Conservation (phyloP, 768 basidiomycete genomes). For the Termitomyces sp. region DNA sequence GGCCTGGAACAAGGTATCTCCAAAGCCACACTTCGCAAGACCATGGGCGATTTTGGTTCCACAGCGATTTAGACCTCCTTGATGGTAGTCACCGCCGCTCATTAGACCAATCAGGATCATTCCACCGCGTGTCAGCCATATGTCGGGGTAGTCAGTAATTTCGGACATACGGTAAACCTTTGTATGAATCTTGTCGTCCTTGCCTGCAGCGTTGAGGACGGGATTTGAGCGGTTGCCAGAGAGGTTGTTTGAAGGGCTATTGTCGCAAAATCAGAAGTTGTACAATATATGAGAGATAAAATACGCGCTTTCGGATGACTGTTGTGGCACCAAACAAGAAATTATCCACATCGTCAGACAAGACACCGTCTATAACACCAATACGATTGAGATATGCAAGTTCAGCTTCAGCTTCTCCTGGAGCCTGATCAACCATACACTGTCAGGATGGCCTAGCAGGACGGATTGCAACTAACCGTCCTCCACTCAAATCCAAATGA, state of each 20-base stretch:
- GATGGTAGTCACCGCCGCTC: constrained; percentile 88
- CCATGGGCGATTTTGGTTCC: constrained; percentile 70
- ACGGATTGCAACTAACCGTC: constrained; percentile 33
- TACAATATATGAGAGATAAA: neutral
- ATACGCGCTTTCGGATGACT: constrained; percentile 76
- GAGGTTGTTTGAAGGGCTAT: constrained; percentile 64
- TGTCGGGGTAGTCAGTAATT: constrained; percentile 33
- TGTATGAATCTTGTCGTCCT: constrained; percentile 69
- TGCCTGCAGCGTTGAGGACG: constrained; percentile 57
- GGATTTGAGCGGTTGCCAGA: constrained; percentile 66
- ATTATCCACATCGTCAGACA: constrained; percentile 92
- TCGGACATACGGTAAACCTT: constrained; percentile 35
- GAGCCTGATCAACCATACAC: constrained; percentile 49
- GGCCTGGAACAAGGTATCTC: constrained; percentile 62
- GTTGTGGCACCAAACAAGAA: constrained; percentile 83
- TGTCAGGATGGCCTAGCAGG: constrained; percentile 19
- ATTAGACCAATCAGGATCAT: constrained; percentile 80
- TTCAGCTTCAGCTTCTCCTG: constrained; percentile 94
- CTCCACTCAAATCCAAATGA: constrained; percentile 80
- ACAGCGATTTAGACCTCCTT: constrained; percentile 60
- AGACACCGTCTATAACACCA: constrained; percentile 80
- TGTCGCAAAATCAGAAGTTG: constrained; percentile 1
- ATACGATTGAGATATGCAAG: constrained; percentile 79
- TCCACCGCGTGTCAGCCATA: constrained; percentile 58
- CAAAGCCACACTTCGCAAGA: constrained; percentile 78